Evolutionary conservation across 768 basidiomycete genomes (phyloP).

Genomic region (Termitomyces sp.): DNA sequence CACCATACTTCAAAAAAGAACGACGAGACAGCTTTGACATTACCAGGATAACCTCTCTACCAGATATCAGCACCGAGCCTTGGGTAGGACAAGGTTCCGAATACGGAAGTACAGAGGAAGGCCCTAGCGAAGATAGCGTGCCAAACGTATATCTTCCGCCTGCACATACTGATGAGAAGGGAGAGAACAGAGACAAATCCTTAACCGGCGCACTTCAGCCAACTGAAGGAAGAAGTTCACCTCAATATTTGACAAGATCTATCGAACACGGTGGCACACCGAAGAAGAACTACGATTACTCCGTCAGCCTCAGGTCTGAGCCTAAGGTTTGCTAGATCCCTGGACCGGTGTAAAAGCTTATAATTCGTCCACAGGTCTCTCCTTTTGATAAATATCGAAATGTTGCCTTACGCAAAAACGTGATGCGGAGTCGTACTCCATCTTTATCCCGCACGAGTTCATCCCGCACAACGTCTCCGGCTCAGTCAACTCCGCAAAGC

Average conservation of each 20-base stretch:
- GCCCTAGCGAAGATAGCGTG: slow-evolving; percentile 43
- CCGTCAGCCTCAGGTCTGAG: slow-evolving; percentile 55
- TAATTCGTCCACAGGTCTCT: slow-evolving; percentile 40
- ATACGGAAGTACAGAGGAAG: slow-evolving; percentile 29
- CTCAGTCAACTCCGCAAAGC: slow-evolving; percentile 62
- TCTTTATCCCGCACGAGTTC: slow-evolving; percentile 60
- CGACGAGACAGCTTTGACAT: slow-evolving; percentile 51
- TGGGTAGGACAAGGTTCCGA: slow-evolving; percentile 28
- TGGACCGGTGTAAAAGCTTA: not conserved
- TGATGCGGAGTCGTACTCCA: slow-evolving; percentile 53
- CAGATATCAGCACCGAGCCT: slow-evolving; percentile 28
- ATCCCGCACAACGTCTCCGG: slow-evolving; percentile 52
- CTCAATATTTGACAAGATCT: slow-evolving; percentile 30
- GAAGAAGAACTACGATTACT: slow-evolving; percentile 53
- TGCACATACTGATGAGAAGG: slow-evolving; percentile 33
- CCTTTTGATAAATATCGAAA: slow-evolving; percentile 61
- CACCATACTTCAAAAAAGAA: slow-evolving; percentile 22
- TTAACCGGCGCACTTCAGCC: slow-evolving; percentile 54
- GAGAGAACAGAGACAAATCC: slow-evolving; percentile 35
- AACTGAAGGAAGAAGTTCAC: slow-evolving; percentile 50
- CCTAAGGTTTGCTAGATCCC: slow-evolving; percentile 37
- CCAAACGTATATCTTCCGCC: slow-evolving; percentile 50
- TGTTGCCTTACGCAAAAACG: slow-evolving; percentile 49
- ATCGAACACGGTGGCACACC: slow-evolving; percentile 35
- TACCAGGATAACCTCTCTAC: slow-evolving; percentile 52